These are phyloP conservation scores for Pulveroboletus sp. DNA, from an alignment of 1,284 basidiomycete genomes.

Conservation along the genomic window DNA sequence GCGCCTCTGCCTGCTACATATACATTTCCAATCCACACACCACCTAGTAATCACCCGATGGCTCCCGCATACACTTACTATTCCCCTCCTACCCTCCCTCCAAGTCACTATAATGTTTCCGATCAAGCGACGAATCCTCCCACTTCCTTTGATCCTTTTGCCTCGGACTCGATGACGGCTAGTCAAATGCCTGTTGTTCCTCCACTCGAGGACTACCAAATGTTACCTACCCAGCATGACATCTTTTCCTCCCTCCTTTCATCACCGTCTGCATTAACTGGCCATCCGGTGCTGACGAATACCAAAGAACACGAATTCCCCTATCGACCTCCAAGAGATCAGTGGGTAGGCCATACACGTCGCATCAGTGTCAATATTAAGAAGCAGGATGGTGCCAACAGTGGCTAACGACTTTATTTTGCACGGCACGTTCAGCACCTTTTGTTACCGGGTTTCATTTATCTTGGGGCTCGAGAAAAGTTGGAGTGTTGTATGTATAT, in stretches of 20 bases:
- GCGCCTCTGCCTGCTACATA: slow-evolving; percentile 3
- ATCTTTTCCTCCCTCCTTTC: neutral
- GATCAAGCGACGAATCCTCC: neutral
- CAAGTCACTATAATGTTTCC: slow-evolving; percentile 3
- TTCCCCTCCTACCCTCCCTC: slow-evolving; percentile 3
- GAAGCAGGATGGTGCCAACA: slow-evolving; percentile 12
- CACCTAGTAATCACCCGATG: slow-evolving; percentile 7
- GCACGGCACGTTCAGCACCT: neutral
- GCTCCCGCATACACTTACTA: slow-evolving; percentile 10
- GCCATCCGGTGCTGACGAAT: neutral
- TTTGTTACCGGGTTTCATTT: neutral
- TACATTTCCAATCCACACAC: slow-evolving; percentile 9
- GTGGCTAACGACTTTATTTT: slow-evolving; percentile 9
- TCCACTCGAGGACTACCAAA: slow-evolving; percentile 9
- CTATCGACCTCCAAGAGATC: slow-evolving; percentile 27
- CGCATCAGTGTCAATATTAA: slow-evolving; percentile 36
- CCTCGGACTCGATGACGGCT: slow-evolving; percentile 14
- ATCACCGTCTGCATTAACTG: neutral
- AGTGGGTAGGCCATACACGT: slow-evolving; percentile 30
- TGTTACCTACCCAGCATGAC: slow-evolving; percentile 1
- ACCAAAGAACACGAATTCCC: slow-evolving; percentile 21
- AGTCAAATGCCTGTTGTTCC: slow-evolving; percentile 21
- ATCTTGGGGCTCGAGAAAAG: neutral
- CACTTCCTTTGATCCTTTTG: slow-evolving; percentile 23
- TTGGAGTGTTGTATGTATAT: slow-evolving; percentile 1